Percentiles rank a stretch among this genome's conserved stretches.
Evolutionary conservation across 106 monocot genomes (phyloP).

Genomic region (Cymbidium sinense): DNA sequence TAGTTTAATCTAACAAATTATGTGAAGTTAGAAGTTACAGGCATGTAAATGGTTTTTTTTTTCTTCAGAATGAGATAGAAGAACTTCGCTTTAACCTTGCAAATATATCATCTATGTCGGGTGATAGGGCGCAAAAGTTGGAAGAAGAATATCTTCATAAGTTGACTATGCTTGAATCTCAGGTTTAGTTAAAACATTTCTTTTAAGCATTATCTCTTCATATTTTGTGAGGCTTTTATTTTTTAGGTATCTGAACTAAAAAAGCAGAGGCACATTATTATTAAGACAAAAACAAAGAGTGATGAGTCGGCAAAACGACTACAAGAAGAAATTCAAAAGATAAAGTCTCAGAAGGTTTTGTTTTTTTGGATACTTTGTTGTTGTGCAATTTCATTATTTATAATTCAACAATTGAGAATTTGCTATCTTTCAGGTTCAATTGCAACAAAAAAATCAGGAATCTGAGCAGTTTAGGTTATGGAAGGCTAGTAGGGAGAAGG

Average conservation of each 20-base stretch:
- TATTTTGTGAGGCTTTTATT: neutral
- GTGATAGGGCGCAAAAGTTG: slow-evolving; percentile 77
- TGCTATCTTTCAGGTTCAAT: slow-evolving; percentile 57
- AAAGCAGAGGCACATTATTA: slow-evolving; percentile 83
- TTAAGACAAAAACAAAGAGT: slow-evolving; percentile 88
- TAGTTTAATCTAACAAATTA: slow-evolving; percentile 8
- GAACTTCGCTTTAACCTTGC: slow-evolving; percentile 59
- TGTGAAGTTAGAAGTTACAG: neutral
- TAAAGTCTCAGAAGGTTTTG: slow-evolving; percentile 93
- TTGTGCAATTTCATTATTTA: neutral
- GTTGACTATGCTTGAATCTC: slow-evolving; percentile 82
- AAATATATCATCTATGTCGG: slow-evolving; percentile 59
- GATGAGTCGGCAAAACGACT: slow-evolving; percentile 90
- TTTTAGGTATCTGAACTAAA: slow-evolving; percentile 85
- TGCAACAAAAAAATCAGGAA: slow-evolving; percentile 97
- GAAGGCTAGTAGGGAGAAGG: slow-evolving; percentile 93
- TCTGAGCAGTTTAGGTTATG: slow-evolving; percentile 93
- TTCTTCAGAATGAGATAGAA: slow-evolving; percentile 88
- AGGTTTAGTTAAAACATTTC: slow-evolving; percentile 32
- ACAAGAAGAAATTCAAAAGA: slow-evolving; percentile 90
- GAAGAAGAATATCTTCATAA: slow-evolving; percentile 94
- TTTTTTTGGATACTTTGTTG: no score
- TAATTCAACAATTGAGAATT: neutral
- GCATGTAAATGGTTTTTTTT: neutral
- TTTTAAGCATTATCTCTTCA: neutral